Base-by-base conservation (phyloP, 495 filamentous ascomycete species). In the Aspergillus nidulans region DNA sequence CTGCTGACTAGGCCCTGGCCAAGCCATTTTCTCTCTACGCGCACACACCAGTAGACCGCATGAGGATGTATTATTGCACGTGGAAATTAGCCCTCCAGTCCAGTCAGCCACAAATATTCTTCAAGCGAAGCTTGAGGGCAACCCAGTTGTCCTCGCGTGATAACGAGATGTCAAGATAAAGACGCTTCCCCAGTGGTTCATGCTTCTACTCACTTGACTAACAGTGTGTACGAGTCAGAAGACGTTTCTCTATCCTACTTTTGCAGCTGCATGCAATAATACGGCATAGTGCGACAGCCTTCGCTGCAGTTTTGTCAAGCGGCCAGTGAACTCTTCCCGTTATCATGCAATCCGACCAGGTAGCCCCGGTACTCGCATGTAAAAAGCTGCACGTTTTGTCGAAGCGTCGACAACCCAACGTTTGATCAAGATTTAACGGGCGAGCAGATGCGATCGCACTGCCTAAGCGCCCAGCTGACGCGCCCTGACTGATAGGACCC, bases 211-310 rank as follows among this genome's bases (percentile, higher is more conserved):
- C 60, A 56, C 60, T 59, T 63, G 60, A 63, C 56, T 56, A 55
- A 30, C 56, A 53, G 21, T 15, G 50, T 39, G 49, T 59, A 49
- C 55, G 39, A 41, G 52, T 46, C 52, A 49, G 45, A 39, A 36
- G 23, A 47, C 47, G 28, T 23, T 46, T 45, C 28, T 24, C 19
- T 40, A 34, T 40, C 52, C 46, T 45, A 52, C 19, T 46, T 32
- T 56, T 53, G 56, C 60, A 63, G 56, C 53, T 59, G 60, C 56
- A 59, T 56, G 56, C 53, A 56, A 56, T 53, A 55, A 7, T 45
- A 41, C 43, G 32, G 44, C 25, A 20, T 9, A 26, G 36, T 38
- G 10, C 38, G 15, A 48, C 23, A 50, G 34, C 21, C n/a, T 24
- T 39, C 42, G 36, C 26, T 21, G 34, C 23, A 18, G 46, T 55